Base-by-base conservation (phyloP, 2,329 filamentous ascomycete species). In the Dryadomyces sulphureus region DNA sequence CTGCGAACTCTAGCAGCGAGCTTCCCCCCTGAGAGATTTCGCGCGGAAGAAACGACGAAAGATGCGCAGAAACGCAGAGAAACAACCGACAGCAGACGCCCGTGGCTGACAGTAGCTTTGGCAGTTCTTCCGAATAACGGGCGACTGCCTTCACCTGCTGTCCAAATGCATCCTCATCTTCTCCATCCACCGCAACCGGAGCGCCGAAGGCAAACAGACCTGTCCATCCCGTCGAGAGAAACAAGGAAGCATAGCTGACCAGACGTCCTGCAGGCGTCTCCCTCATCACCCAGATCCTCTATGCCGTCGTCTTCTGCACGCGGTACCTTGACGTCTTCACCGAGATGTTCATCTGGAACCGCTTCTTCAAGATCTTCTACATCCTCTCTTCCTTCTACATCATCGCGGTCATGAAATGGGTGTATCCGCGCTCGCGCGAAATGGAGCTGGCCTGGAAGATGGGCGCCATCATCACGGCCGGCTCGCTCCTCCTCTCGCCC, bases 391-490 rank as follows among this genome's bases (percentile, higher is more conserved):
- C 84, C 1, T 73, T 89, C 51, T 95, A 94, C 63, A 92, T 89
- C 56, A 75, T 95, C 51, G 81, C 75, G 47, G 64, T 94, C 52
- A 95, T 96, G 88, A 82, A 87, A 62, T 82, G 80, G 64, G 68
- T 88, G 20, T 94, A 79, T 61, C 83, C 89, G 11, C 77, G 90
- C 30, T 94, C 89, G n/a, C 70, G 89, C 38, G 90, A 96, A 65
- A 73, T 80, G 45, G 90, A 96, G 66, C 77, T 87, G 55, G 84
- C 88, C n/a, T 95, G 90, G 89, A 94, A 89, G 65, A 69, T 95
- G 53, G 86, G 85, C 38, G 77, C 77, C 22, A 76, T 75, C 52
- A 81, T 81, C 45, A 63, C 90, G 2, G 70, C 65, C 12, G 81
- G 75, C 4, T 80, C 81, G 19, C 57, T 86, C 25, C 55, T 83